phyloP scores from a whole-genome alignment of 1,284 basidiomycete genomes.

The Paramarasmius palmivorus region DNA sequence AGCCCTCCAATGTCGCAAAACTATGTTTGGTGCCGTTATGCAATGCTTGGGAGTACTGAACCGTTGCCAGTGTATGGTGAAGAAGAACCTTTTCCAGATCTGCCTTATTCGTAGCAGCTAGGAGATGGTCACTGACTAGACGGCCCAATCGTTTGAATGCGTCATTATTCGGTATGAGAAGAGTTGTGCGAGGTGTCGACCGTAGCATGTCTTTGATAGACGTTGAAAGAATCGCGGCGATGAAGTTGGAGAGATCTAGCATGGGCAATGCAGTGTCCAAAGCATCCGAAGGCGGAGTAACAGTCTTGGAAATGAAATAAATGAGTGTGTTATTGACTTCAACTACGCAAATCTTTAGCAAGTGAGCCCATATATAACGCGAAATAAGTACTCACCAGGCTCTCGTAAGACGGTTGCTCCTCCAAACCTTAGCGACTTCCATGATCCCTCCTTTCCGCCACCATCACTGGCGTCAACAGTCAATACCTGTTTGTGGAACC shows the following conservation, averaged over 20 bases:
- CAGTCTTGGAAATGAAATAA: conserved; percentile 86
- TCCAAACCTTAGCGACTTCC: conserved; percentile 77
- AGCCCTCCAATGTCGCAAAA: conserved; percentile 73
- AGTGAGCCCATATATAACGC: neutral
- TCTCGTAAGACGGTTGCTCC: conserved; percentile 82
- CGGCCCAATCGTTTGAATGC: conserved; percentile 86
- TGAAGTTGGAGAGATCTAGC: conserved; percentile 85
- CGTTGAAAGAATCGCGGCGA: conserved; percentile 87
- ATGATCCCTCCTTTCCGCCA: conserved; percentile 43
- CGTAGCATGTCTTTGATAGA: conserved; percentile 74
- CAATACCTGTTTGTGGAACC: conserved; percentile 72
- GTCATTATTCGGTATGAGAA: conserved; percentile 86
- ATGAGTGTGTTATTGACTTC: conserved; percentile 79
- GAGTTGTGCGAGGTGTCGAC: conserved; percentile 70
- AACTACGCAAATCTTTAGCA: conserved; percentile 42
- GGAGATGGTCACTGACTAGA: conserved; percentile 85
- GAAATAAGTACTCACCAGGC: conserved; percentile 51
- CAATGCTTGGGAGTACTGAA: conserved; percentile 74
- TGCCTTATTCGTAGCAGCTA: conserved; percentile 70
- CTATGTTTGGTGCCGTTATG: conserved; percentile 65
- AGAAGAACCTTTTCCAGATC: conserved; percentile 83
- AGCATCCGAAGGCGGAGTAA: conserved; percentile 81
- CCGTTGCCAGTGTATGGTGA: conserved; percentile 81
- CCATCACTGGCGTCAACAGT: conserved; percentile 62
- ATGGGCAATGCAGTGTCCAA: conserved; percentile 83